Percentiles rank a stretch among this genome's conserved stretches.
Evolutionary conservation across 805 yeast species (phyloP).

Genomic region (Metschnikowia santaceciliae): DNA sequence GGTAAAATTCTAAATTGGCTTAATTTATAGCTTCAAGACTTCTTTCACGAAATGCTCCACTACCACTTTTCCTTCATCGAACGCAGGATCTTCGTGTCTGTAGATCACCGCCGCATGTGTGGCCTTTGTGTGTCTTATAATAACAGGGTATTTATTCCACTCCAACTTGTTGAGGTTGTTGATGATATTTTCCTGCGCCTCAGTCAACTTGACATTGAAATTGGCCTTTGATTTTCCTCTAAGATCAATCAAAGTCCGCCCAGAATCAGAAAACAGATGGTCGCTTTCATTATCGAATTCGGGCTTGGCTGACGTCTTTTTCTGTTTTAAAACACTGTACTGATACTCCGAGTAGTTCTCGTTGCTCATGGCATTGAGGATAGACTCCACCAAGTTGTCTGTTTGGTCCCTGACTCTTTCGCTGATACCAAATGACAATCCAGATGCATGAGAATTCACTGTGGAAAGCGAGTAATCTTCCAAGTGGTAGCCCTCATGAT

Average conservation of each 20-base stretch:
- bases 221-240: slow-evolving; percentile 9
- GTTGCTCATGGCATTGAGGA: slow-evolving; percentile 54
- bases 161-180: slow-evolving; percentile 9
- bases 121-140: slow-evolving; percentile 56
- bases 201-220: slow-evolving; percentile 10
- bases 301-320: background rate
- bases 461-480: background rate
- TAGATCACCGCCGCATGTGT: slow-evolving; percentile 84
- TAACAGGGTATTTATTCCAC: slow-evolving; percentile 16
- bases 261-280: background rate
- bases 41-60: slow-evolving; percentile 58
- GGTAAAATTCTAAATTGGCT: background rate
- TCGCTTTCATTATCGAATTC: background rate
- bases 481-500: background rate
- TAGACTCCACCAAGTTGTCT: slow-evolving; percentile 61
- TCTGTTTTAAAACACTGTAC: slow-evolving; percentile 8
- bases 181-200: slow-evolving; percentile 8
- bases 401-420: slow-evolving; percentile 46
- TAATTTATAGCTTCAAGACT: slow-evolving; percentile 16
- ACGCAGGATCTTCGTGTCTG: slow-evolving; percentile 46
- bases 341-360: slow-evolving; percentile 20
- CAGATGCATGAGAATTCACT: background rate
- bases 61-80: slow-evolving; percentile 67
- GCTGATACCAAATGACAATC: background rate
- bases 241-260: slow-evolving; percentile 7